A percentile compares a stretch with the other conserved stretches of the same genome.
phyloP scores from a whole-genome alignment of 306 rosid genomes.

The Adenanthera pavonina region DNA sequence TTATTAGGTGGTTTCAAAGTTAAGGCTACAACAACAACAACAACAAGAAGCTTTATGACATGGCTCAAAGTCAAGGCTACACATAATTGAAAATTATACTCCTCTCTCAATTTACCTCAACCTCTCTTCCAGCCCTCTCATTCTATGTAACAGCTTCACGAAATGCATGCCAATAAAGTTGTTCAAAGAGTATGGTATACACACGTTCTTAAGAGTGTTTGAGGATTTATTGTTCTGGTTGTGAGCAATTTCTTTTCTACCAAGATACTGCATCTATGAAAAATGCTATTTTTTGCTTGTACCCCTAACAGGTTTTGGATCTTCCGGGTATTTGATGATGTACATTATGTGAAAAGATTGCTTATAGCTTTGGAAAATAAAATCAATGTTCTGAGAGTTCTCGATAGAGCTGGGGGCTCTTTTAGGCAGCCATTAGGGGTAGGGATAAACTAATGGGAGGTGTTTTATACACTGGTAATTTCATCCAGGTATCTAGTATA shows the following conservation, averaged over 20 bases:
- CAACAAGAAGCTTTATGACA: no score
- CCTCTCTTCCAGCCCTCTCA: background rate
- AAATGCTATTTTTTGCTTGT: background rate
- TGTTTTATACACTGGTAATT: background rate
- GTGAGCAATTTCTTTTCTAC: background rate
- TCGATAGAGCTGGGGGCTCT: slow-evolving; percentile 6
- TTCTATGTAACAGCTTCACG: background rate
- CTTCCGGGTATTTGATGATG: background rate
- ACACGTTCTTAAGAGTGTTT: background rate
- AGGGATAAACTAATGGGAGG: background rate
- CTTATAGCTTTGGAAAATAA: background rate
- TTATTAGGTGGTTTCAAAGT: background rate
- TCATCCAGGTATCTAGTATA: background rate
- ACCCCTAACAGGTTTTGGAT: background rate
- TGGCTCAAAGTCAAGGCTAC: background rate
- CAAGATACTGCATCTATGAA: background rate
- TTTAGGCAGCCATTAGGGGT: background rate
- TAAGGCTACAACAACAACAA: no score
- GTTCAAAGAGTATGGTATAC: background rate
- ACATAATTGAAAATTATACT: background rate
- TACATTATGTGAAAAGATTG: background rate
- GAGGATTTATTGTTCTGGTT: background rate
- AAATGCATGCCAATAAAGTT: background rate
- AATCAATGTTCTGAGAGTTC: background rate
- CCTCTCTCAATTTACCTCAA: background rate